Evolutionary conservation across 106 monocot species (phyloP).

Genomic region (Dioscorea zingiberensis): DNA sequence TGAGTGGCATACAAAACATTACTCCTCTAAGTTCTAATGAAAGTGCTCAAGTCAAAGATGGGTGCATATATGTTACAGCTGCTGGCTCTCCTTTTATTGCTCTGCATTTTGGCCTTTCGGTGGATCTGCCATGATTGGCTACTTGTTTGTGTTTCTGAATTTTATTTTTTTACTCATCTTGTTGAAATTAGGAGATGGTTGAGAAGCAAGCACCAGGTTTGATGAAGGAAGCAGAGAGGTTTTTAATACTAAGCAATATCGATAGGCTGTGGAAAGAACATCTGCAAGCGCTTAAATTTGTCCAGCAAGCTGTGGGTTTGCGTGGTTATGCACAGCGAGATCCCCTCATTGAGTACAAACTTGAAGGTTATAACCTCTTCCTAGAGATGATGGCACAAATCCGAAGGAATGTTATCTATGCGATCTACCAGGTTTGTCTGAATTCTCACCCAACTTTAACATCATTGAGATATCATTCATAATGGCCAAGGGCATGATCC

Average conservation of each 20-base stretch:
- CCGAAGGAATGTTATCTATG: conserved; percentile 90
- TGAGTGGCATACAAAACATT: too few relatives aligned
- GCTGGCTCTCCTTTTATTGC: too few relatives aligned
- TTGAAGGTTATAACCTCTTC: conserved; percentile 97
- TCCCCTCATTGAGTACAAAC: conserved; percentile 96
- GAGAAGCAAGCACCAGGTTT: conserved; percentile 85
- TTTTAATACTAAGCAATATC: conserved; percentile 82
- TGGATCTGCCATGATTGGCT: too few relatives aligned
- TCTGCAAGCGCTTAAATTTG: conserved; percentile 89
- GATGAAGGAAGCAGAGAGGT: conserved; percentile 97
- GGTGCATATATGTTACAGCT: too few relatives aligned
- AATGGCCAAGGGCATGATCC: too few relatives aligned
- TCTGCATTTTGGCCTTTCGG: too few relatives aligned
- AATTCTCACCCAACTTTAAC: not conserved
- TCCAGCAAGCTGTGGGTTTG: conserved; percentile 89
- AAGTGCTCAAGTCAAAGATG: too few relatives aligned
- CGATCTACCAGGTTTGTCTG: conserved; percentile 85
- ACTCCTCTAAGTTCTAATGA: too few relatives aligned
- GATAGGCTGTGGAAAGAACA: conserved; percentile 97
- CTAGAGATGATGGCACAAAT: conserved; percentile 98
- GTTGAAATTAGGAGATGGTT: conserved; percentile 66
- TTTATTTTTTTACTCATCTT: too few relatives aligned
- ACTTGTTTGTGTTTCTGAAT: too few relatives aligned
- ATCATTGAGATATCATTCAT: not conserved
- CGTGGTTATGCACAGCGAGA: conserved; percentile 93